Percentiles rank a stretch among this genome's conserved stretches.
These are phyloP conservation scores for Picea abies DNA, from an alignment of 83 land plant genomes.

Conservation along the genomic window DNA sequence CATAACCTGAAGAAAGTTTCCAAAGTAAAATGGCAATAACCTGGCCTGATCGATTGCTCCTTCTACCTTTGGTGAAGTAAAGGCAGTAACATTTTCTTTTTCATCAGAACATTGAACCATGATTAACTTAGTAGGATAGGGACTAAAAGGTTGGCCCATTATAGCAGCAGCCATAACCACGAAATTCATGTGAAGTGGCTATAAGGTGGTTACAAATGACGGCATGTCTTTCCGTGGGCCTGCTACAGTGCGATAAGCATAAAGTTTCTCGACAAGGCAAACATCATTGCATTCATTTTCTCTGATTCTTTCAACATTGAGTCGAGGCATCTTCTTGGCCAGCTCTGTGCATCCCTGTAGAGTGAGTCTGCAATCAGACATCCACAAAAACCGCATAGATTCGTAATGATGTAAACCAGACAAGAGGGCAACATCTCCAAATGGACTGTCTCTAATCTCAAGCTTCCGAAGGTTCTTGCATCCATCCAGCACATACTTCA, in stretches of 20 bases:
- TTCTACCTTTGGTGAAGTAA: not conserved
- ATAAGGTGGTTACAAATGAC: slow-evolving; percentile 52
- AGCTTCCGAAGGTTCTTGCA: slow-evolving; percentile 86
- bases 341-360: slow-evolving; percentile 56
- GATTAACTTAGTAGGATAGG: not conserved
- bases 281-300: slow-evolving; percentile 21
- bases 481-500: slow-evolving; percentile 76
- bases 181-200: not conserved
- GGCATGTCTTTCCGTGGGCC: slow-evolving; percentile 86
- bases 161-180: not conserved
- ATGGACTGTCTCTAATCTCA: slow-evolving; percentile 94
- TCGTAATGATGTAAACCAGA: slow-evolving; percentile 76
- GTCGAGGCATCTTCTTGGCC: slow-evolving; percentile 56
- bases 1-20: not conserved
- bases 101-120: not conserved
- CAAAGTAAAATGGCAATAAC: not conserved
- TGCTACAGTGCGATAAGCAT: slow-evolving; percentile 85
- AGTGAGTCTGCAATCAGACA: slow-evolving; percentile 72
- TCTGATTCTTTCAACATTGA: slow-evolving; percentile 81
- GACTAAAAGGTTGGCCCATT: not conserved
- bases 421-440: slow-evolving; percentile 80
- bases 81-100: not conserved
- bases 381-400: slow-evolving; percentile 92
- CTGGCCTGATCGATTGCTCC: not conserved
- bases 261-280: slow-evolving; percentile 59